Percentiles rank a stretch among this genome's conserved stretches.
Evolutionary conservation across 805 yeast species (phyloP).

Genomic region (Candida corydali): DNA sequence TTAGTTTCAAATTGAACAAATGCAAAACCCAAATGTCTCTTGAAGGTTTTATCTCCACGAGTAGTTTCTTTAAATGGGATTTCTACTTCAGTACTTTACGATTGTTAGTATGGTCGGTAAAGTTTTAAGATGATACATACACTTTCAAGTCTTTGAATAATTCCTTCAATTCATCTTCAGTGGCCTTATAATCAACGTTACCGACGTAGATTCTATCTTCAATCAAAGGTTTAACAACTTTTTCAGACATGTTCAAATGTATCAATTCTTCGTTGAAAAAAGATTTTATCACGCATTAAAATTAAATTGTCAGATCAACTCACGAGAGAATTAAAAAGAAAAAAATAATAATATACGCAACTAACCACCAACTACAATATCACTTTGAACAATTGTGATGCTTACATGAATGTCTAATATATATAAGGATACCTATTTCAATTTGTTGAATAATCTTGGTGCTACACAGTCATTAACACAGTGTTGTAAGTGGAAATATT

Average conservation of each 20-base stretch:
- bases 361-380: not conserved
- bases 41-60: slow-evolving; percentile 30
- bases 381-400: not conserved
- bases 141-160: slow-evolving; percentile 47
- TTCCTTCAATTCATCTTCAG: slow-evolving; percentile 41
- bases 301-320: not conserved
- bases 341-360: not conserved
- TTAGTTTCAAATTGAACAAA: slow-evolving; percentile 50
- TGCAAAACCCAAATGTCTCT: slow-evolving; percentile 54
- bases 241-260: slow-evolving; percentile 6
- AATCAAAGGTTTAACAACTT: slow-evolving; percentile 22
- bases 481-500: slow-evolving; percentile 94
- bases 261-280: slow-evolving; percentile 2
- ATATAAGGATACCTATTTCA: slow-evolving; percentile 50
- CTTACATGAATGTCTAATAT: not conserved
- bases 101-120: not conserved
- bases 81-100: slow-evolving; percentile 38
- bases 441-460: slow-evolving; percentile 81
- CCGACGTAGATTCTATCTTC: slow-evolving; percentile 45
- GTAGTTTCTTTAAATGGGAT: slow-evolving; percentile 44
- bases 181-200: slow-evolving; percentile 39
- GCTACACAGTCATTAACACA: slow-evolving; percentile 89
- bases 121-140: slow-evolving; percentile 15
- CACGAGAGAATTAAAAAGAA: slow-evolving; percentile 1
- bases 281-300: not conserved